These are phyloP conservation scores for Fragilariopsis cylindrus DNA, from an alignment of 108 stramenopile genomes.

Conservation along the genomic window DNA sequence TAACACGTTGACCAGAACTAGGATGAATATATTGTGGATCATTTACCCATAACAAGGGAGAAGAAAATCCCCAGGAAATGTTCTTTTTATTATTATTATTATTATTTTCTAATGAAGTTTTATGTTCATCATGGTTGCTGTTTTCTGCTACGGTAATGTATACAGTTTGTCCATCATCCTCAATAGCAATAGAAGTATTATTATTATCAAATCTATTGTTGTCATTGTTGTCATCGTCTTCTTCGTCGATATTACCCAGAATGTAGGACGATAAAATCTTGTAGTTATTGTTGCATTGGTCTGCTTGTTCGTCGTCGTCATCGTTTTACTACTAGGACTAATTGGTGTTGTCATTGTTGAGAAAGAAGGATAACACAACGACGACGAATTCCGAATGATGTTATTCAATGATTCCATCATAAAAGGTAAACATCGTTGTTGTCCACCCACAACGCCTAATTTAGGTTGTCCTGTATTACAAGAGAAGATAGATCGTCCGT, in stretches of 20 bases:
- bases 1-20: slow-evolving; percentile 60
- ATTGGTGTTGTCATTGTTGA: background rate
- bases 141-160: background rate
- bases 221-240: background rate
- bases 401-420: too few species aligned
- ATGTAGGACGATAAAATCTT: background rate
- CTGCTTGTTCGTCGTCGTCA: background rate
- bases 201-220: background rate
- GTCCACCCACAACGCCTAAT: too few species aligned
- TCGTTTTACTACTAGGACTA: background rate
- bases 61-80: slow-evolving; percentile 36
- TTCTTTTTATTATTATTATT: background rate
- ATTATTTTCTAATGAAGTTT: background rate
- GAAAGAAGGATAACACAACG: background rate
- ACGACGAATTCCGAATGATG: background rate
- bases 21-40: slow-evolving; percentile 59
- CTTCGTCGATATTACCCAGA: background rate
- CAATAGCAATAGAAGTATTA: background rate
- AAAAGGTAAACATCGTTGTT: too few species aligned
- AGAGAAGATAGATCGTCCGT: too few species aligned
- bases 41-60: slow-evolving; percentile 78
- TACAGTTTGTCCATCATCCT: slow-evolving; percentile 2
- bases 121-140: background rate
- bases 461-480: too few species aligned
- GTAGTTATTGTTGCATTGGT: background rate